A percentile compares a stretch with the other conserved stretches of the same genome.
phyloP scores from a whole-genome alignment of 2,329 filamentous ascomycete species.

The Colletotrichum sp. region DNA sequence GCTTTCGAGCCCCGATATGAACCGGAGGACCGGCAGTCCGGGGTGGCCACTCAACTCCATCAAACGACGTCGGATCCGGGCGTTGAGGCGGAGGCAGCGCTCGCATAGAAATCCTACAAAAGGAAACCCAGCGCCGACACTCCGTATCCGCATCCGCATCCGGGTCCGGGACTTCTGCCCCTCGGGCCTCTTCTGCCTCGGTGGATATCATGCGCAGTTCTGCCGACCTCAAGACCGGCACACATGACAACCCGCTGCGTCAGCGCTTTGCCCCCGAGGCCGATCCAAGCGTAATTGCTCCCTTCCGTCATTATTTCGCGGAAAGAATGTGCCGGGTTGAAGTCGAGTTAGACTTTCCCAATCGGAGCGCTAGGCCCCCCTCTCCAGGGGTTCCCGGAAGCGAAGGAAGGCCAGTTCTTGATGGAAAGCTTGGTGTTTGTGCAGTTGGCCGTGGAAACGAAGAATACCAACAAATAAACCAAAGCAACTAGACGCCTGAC shows the following conservation, averaged over 20 bases:
- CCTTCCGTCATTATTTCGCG: neutral
- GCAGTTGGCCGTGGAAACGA: neutral
- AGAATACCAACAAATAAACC: neutral
- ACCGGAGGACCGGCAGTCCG: neutral
- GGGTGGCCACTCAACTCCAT: neutral
- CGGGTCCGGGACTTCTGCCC: neutral
- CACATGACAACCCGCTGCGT: neutral
- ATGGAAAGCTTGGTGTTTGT: neutral
- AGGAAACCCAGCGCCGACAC: neutral
- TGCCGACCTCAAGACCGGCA: neutral
- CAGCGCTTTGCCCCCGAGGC: neutral
- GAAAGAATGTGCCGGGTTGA: neutral
- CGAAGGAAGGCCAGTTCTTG: neutral
- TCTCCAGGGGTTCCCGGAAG: neutral
- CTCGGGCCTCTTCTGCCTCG: neutral
- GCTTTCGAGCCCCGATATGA: neutral
- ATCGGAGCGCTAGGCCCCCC: neutral
- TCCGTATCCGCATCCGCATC: conserved; percentile 16
- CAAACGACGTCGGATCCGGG: neutral
- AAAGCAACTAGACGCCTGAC: neutral
- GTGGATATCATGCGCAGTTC: neutral
- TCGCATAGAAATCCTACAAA: neutral
- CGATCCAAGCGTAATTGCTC: neutral
- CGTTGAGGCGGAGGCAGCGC: neutral
- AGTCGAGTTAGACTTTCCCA: neutral